Base-by-base conservation (phyloP, 176 grass and related monocot species). In the Oryza rufipogon region DNA sequence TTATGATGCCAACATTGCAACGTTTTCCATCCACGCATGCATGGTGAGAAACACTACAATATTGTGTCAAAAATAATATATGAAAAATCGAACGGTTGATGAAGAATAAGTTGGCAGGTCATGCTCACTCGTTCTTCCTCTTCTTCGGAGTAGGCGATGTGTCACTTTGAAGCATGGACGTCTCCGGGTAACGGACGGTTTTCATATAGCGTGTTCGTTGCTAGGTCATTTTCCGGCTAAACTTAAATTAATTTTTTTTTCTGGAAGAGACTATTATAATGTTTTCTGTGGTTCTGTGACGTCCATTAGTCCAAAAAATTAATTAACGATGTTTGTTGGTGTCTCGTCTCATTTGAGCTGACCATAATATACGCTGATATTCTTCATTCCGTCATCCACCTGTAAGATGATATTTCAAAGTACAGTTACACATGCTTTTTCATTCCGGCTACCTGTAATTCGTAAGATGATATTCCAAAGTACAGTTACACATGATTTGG, bases 41-140 rank as follows among this genome's bases (percentile, higher is more conserved):
- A 68, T 71, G 32, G 14, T 23, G 25, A 64, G 13, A 33, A 44
- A 72, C n/a, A 22, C 66, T 23, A 23, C 23, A 23, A 23, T 23
- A 23, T 23, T 23, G 23, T 23, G 17, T 15, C 30, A 20, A 22
- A 22, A 44, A 58, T 4, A 25, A 8, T 17, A 63, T 38, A 28
- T n/a, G 6, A 69, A 58, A 58, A 49, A 41, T 5, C 8, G 9
- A 76, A 45, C 49, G 28, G 36, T 16, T 70, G 52, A 44, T 30
- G 64, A 28, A 51, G 79, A 71, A 63, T 75, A 58, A 33, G 89
- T 84, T 90, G 85, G 80, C 39, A 26, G 23, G 89, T 87, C 89
- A 30, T 39, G 3, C 28, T 84, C 80, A 17, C 73, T 15, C 9
- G 36, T 51, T 82, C 47, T 26, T 77, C 65, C 30, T 30, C 47